A percentile compares a stretch with the other conserved stretches of the same genome.
These are phyloP conservation scores for Hanseniaspora hatyaiensis DNA, from an alignment of 805 yeast genomes.

Conservation along the genomic window DNA sequence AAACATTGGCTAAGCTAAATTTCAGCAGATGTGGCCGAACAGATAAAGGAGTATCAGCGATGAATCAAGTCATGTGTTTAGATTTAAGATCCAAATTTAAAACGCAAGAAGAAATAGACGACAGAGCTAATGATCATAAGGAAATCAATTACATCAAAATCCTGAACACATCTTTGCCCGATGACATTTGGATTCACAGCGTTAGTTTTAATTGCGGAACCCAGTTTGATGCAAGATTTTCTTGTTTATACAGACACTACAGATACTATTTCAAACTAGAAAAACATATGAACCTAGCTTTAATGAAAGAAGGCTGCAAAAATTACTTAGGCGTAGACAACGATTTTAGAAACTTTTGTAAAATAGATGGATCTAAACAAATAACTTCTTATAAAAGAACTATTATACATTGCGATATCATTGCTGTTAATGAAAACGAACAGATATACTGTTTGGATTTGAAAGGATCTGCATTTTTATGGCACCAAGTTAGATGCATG, in stretches of 20 bases:
- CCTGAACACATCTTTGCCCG: constrained; percentile 66
- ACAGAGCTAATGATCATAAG: constrained; percentile 43
- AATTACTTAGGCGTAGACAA: constrained; percentile 53
- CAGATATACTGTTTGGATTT: constrained; percentile 61
- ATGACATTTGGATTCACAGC: constrained; percentile 72
- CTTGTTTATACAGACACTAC: constrained; percentile 78
- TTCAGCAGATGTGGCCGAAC: constrained; percentile 93
- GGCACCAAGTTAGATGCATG: constrained; percentile 98
- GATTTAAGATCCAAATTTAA: constrained; percentile 55
- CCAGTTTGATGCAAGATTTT: constrained; percentile 83
- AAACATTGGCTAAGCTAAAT: constrained; percentile 22
- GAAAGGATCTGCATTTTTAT: constrained; percentile 78
- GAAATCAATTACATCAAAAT: constrained; percentile 71
- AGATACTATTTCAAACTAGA: constrained; percentile 56
- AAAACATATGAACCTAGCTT: constrained; percentile 42
- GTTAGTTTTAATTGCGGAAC: constrained; percentile 73
- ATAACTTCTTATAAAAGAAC: constrained; percentile 64
- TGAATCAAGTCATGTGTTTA: constrained; percentile 84
- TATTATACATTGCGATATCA: constrained; percentile 44
- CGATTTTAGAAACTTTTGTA: constrained; percentile 91
- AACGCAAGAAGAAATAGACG: constrained; percentile 47
- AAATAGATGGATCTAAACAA: constrained; percentile 87
- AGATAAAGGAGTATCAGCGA: constrained; percentile 92
- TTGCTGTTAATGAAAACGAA: constrained; percentile 25
- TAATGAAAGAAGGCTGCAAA: constrained; percentile 60